Evolutionary conservation across 2,329 filamentous ascomycete species (phyloP).

Genomic region (Ophiostoma fasciatum): DNA sequence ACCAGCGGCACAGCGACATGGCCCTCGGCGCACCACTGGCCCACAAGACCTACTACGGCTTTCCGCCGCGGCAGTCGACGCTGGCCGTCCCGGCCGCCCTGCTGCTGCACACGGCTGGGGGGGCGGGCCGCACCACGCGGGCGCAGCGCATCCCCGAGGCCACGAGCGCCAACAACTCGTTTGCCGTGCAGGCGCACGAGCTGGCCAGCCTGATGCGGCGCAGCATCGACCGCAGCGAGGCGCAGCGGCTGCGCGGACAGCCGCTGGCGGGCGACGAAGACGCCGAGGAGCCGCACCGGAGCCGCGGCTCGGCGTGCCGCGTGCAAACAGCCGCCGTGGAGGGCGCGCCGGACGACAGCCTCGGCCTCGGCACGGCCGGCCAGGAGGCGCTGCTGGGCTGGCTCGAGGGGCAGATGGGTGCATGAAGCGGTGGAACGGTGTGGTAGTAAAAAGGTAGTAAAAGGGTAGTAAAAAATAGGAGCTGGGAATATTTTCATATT

Average conservation of each 20-base stretch:
- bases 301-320: conserved; percentile 20
- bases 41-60: conserved; percentile 30
- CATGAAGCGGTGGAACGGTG: too few relatives aligned
- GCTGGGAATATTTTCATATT: too few relatives aligned
- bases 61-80: conserved; percentile 31
- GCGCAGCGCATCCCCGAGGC: conserved; percentile 1
- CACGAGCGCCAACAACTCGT: conserved; percentile 23
- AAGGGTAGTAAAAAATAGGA: too few relatives aligned
- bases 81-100: conserved; percentile 35
- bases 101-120: conserved; percentile 28
- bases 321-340: conserved; percentile 26
- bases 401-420: conserved; percentile 7
- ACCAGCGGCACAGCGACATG: conserved; percentile 8
- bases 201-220: conserved; percentile 32
- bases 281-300: conserved; percentile 16
- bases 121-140: conserved; percentile 8
- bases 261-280: conserved; percentile 20
- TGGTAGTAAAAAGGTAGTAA: too few relatives aligned
- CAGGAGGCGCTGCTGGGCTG: conserved; percentile 6
- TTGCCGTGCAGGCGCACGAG: conserved; percentile 30
- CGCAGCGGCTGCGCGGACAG: conserved; percentile 26
- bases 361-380: conserved; percentile 1
- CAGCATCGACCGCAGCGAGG: conserved; percentile 31
- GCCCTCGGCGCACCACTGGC: too few relatives aligned
- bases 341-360: not conserved